A percentile compares a stretch with the other conserved stretches of the same genome.
phyloP scores from a whole-genome alignment of 2,329 filamentous ascomycete genomes.

The Calonectria ilicicola region DNA sequence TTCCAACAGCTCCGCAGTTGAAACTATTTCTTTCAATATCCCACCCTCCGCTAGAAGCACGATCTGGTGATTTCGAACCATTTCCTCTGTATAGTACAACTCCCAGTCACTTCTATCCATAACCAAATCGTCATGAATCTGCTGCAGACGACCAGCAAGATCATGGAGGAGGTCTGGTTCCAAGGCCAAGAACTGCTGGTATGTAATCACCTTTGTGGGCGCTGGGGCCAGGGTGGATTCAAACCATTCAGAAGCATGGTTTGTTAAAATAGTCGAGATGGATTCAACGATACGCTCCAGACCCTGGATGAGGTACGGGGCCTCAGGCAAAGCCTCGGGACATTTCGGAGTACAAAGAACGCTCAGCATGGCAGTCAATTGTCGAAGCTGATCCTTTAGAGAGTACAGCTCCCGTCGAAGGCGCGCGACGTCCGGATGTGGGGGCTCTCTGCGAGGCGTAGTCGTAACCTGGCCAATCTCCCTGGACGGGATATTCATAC shows the following conservation, averaged over 20 bases:
- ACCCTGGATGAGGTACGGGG: background rate
- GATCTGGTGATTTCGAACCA: slow-evolving; percentile 33
- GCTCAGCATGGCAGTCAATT: slow-evolving; percentile 13
- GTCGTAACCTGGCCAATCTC: background rate
- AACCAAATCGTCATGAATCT: slow-evolving; percentile 28
- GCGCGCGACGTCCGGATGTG: slow-evolving; percentile 19
- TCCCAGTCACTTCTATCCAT: background rate
- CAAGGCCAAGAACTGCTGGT: slow-evolving; percentile 28
- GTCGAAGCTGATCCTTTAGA: slow-evolving; percentile 33
- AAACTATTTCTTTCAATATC: slow-evolving; percentile 18
- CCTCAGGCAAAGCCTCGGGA: background rate
- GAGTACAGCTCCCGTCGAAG: slow-evolving; percentile 35
- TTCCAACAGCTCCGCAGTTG: slow-evolving; percentile 28
- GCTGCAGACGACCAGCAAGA: slow-evolving; percentile 22
- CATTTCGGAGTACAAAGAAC: background rate
- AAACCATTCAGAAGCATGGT: slow-evolving; percentile 41
- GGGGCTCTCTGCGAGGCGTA: background rate
- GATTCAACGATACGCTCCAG: slow-evolving; percentile 17
- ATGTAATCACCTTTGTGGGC: slow-evolving; percentile 14
- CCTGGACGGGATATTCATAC: slow-evolving; percentile 27
- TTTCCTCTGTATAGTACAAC: background rate
- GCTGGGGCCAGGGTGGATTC: slow-evolving; percentile 21
- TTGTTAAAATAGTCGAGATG: slow-evolving; percentile 36
- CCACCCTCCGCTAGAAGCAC: slow-evolving; percentile 26
- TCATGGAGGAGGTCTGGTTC: slow-evolving; percentile 34